A percentile compares a stretch with the other conserved stretches of the same genome.
phyloP scores from a whole-genome alignment of 306 rosid species.

The Abrus pulchellus region DNA sequence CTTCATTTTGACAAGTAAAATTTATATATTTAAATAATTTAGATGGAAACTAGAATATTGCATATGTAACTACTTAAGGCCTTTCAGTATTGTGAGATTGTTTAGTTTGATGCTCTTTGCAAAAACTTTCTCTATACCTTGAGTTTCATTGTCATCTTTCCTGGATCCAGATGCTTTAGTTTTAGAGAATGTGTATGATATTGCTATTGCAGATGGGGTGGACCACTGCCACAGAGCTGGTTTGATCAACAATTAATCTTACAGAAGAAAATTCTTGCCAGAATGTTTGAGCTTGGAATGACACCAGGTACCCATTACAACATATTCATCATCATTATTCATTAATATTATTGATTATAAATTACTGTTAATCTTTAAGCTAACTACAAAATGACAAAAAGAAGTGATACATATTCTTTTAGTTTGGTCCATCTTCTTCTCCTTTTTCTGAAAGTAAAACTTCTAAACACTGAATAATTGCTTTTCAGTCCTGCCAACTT shows the following conservation, averaged over 20 bases:
- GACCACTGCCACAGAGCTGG: constrained; percentile 94
- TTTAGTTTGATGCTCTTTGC: constrained; percentile 26
- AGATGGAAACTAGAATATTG: constrained; percentile 27
- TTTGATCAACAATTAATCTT: constrained; percentile 78
- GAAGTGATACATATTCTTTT: constrained; percentile 28
- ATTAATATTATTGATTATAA: neutral
- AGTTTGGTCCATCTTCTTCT: constrained; percentile 22
- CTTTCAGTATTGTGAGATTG: constrained; percentile 31
- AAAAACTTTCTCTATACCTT: constrained; percentile 14
- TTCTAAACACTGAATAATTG: constrained; percentile 38
- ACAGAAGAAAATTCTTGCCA: constrained; percentile 78
- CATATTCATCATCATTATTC: neutral
- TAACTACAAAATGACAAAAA: neutral
- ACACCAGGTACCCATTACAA: constrained; percentile 73
- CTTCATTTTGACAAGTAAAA: constrained; percentile 26
- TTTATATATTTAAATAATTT: constrained; percentile 21
- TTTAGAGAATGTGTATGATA: constrained; percentile 22
- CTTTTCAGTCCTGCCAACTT: constrained; percentile 90
- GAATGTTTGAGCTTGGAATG: constrained; percentile 96
- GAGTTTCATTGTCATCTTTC: constrained; percentile 17
- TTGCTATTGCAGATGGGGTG: constrained; percentile 80
- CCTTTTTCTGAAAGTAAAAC: constrained; percentile 14
- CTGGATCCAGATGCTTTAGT: neutral
- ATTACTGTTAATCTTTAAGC: constrained; percentile 17
- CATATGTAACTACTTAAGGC: constrained; percentile 21